phyloP scores from a whole-genome alignment of 1,284 basidiomycete genomes.

The Ustilago shanxiensis region DNA sequence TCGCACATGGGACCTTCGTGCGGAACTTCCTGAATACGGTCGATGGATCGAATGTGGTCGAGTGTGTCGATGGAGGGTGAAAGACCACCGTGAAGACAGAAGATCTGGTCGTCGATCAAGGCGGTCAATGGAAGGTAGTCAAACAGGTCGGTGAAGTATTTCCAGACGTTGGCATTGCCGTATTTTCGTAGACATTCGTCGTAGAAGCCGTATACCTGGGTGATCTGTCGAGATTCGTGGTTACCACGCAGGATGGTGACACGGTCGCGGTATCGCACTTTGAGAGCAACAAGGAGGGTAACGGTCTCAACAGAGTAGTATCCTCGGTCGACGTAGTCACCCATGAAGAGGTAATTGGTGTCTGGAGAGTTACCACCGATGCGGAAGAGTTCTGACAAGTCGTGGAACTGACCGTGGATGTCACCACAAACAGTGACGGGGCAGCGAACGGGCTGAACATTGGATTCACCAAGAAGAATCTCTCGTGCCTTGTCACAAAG shows the following conservation, averaged over 20 bases:
- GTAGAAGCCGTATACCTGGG: slow-evolving; percentile 99
- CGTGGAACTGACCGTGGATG: slow-evolving; percentile 97
- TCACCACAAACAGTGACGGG: slow-evolving; percentile 75
- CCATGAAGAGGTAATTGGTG: slow-evolving; percentile 99
- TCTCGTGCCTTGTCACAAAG: slow-evolving; percentile 99
- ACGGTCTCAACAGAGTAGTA: slow-evolving; percentile 99
- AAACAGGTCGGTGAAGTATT: slow-evolving; percentile 98
- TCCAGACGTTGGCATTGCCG: slow-evolving; percentile 99
- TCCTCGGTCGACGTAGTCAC: slow-evolving; percentile 98
- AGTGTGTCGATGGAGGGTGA: slow-evolving; percentile 99
- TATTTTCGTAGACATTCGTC: slow-evolving; percentile 99
- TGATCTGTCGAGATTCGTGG: slow-evolving; percentile 99
- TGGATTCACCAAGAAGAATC: slow-evolving; percentile 82
- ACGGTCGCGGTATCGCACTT: slow-evolving; percentile 96
- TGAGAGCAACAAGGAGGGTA: slow-evolving; percentile 96
- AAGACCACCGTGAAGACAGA: slow-evolving; percentile 97
- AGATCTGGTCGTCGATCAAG: slow-evolving; percentile 96
- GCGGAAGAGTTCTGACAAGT: slow-evolving; percentile 97
- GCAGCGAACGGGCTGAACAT: slow-evolving; percentile 89
- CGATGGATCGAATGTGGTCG: slow-evolving; percentile 97
- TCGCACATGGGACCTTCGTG: slow-evolving; percentile 99
- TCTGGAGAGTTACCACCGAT: slow-evolving; percentile 99
- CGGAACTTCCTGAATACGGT: slow-evolving; percentile 97
- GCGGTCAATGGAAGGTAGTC: slow-evolving; percentile 97
- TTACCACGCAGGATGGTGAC: slow-evolving; percentile 98